Percentiles rank a stretch among this genome's conserved stretches.
These are phyloP conservation scores for Aspergillus terreus DNA, from an alignment of 2,329 filamentous ascomycete species.

Conservation along the genomic window DNA sequence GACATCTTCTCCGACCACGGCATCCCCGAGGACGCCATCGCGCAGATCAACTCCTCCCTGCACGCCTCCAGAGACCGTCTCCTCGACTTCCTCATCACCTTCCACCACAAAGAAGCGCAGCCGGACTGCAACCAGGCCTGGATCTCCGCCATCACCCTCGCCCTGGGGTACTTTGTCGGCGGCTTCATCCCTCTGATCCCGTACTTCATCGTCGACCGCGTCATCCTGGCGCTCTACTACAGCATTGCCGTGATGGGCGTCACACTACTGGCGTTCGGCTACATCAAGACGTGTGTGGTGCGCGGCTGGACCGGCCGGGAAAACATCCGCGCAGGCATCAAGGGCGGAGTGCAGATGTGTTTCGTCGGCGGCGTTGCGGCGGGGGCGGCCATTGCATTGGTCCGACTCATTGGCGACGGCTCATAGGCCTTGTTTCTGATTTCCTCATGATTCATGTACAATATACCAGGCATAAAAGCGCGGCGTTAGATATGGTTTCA, in stretches of 20 bases:
- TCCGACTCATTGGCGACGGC: conserved; percentile 47
- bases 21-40: conserved; percentile 34
- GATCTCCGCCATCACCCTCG: conserved; percentile 61
- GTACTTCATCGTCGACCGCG: conserved; percentile 57
- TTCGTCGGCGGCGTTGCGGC: conserved; percentile 63
- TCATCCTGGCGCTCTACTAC: conserved; percentile 49
- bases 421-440: conserved; percentile 9
- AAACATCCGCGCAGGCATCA: conserved; percentile 52
- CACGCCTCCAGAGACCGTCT: conserved; percentile 37
- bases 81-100: conserved; percentile 46
- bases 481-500: conserved; percentile 2
- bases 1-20: conserved; percentile 41
- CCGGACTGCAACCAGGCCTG: conserved; percentile 45
- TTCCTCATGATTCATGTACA: conserved; percentile 1
- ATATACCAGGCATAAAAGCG: conserved; percentile 3
- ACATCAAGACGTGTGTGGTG: conserved; percentile 44
- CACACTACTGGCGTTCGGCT: conserved; percentile 40
- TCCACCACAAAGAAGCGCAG: conserved; percentile 45
- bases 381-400: conserved; percentile 62
- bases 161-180: conserved; percentile 65
- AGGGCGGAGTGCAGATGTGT: conserved; percentile 62
- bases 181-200: conserved; percentile 68
- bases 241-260: conserved; percentile 42
- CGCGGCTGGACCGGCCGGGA: conserved; percentile 41
- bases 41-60: conserved; percentile 34